A percentile compares a stretch with the other conserved stretches of the same genome.
Conservation (phyloP, 805 yeast genomes). For the Pichia paraexigua region DNA sequence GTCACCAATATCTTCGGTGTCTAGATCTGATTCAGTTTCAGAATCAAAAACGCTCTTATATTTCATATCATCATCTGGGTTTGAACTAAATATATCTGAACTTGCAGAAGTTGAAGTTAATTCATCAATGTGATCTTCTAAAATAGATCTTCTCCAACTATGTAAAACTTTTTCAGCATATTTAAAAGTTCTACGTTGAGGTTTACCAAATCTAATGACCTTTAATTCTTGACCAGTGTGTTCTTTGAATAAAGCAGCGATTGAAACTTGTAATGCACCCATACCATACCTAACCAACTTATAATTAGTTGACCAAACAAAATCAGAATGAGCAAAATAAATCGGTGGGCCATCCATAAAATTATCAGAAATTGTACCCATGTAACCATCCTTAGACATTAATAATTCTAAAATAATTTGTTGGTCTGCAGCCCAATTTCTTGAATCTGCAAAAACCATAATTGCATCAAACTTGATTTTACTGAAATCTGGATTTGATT, state of each 20-base stretch:
- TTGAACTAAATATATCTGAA: constrained; percentile 9
- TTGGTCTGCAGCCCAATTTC: constrained; percentile 91
- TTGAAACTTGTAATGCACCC: constrained; percentile 89
- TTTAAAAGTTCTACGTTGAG: constrained; percentile 78
- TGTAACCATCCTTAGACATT: constrained; percentile 66
- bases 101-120: constrained; percentile 14
- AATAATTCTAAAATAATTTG: constrained; percentile 80
- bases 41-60: constrained; percentile 16
- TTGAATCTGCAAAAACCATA: constrained; percentile 82
- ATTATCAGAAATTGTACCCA: constrained; percentile 73
- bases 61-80: background rate
- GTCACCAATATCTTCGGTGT: constrained; percentile 27
- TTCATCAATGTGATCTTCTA: constrained; percentile 62
- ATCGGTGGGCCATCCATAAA: constrained; percentile 74
- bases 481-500: constrained; percentile 50
- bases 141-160: constrained; percentile 70
- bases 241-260: constrained; percentile 77
- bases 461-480: constrained; percentile 69
- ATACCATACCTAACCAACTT: constrained; percentile 79
- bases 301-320: constrained; percentile 89
- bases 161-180: constrained; percentile 73
- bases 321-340: constrained; percentile 86
- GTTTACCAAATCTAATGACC: constrained; percentile 83
- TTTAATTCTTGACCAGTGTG: constrained; percentile 76
- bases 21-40: constrained; percentile 21